phyloP scores from a whole-genome alignment of 2,329 filamentous ascomycete genomes.

The Basipetospora sp. region DNA sequence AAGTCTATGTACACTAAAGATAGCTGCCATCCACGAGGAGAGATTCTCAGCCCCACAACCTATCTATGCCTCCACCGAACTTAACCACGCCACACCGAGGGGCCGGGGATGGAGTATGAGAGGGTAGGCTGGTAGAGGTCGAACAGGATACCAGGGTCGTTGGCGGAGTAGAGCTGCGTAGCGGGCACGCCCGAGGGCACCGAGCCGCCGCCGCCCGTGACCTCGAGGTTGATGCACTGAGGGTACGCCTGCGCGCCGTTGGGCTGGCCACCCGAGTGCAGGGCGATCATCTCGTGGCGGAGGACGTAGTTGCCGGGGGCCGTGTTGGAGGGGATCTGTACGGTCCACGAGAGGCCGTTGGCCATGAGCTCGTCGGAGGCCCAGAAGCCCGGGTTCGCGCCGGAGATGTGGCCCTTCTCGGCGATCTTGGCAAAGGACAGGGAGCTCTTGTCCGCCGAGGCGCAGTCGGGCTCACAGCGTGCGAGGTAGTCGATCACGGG shows the following conservation, averaged over 20 bases:
- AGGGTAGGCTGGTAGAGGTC: slow-evolving; percentile 18
- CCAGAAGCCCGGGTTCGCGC: slow-evolving; percentile 32
- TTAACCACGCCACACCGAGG: slow-evolving; percentile 7
- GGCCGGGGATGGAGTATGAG: slow-evolving; percentile 19
- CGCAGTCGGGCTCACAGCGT: slow-evolving; percentile 36
- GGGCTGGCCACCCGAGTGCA: slow-evolving; percentile 29
- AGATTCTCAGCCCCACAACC: not conserved
- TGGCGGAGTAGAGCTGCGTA: slow-evolving; percentile 21
- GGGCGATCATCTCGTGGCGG: slow-evolving; percentile 40
- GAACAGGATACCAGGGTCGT: slow-evolving; percentile 23
- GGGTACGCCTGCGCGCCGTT: slow-evolving; percentile 35
- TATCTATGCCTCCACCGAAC: not conserved
- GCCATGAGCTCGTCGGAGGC: slow-evolving; percentile 36
- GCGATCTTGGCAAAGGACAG: slow-evolving; percentile 48
- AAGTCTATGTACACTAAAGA: not conserved
- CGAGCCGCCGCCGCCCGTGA: slow-evolving; percentile 24
- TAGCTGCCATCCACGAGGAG: not conserved
- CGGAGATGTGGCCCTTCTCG: slow-evolving; percentile 34
- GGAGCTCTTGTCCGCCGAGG: slow-evolving; percentile 31
- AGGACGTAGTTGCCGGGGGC: slow-evolving; percentile 38
- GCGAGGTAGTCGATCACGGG: slow-evolving; percentile 48
- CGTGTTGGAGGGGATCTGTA: slow-evolving; percentile 31
- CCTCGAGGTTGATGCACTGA: slow-evolving; percentile 35
- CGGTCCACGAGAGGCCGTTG: slow-evolving; percentile 30
- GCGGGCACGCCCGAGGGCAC: slow-evolving; percentile 16